Percentiles rank a stretch among this genome's conserved stretches.
phyloP scores from a whole-genome alignment of 164 flowering plant genomes.

The Kalanchoe fedtschenkoi region DNA sequence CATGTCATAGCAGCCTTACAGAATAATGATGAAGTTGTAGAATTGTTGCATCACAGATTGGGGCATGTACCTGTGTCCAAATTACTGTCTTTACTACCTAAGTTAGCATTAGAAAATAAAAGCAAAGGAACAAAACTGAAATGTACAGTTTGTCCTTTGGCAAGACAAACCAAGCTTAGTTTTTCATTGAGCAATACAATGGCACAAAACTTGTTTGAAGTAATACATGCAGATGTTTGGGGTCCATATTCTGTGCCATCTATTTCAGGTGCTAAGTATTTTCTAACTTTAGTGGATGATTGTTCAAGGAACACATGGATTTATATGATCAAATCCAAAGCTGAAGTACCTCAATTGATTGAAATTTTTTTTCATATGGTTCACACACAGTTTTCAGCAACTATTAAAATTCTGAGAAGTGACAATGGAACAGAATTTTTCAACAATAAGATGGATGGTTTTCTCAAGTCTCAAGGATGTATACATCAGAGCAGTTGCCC shows the following conservation, averaged over 20 bases:
- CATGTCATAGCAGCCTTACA: too few species aligned
- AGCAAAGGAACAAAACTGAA: too few species aligned
- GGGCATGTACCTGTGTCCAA: too few species aligned
- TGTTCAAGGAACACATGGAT: neutral
- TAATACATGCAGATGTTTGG: neutral
- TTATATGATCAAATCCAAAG: too few species aligned
- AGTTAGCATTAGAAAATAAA: too few species aligned
- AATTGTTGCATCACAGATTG: too few species aligned
- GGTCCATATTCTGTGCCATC: neutral
- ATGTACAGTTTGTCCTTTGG: neutral
- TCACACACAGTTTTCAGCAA: neutral
- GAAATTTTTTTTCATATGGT: neutral
- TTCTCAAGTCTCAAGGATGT: neutral
- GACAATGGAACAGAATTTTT: neutral
- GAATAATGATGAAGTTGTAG: too few species aligned
- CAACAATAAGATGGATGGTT: neutral
- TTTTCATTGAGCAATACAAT: neutral
- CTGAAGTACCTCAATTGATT: neutral
- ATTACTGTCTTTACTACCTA: too few species aligned
- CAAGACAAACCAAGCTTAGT: neutral
- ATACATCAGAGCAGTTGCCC: neutral
- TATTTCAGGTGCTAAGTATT: neutral
- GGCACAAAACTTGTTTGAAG: neutral
- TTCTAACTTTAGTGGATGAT: neutral
- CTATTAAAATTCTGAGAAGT: neutral